These are phyloP conservation scores for Nothopassalora personata DNA, from an alignment of 2,329 filamentous ascomycete genomes.

Conservation along the genomic window DNA sequence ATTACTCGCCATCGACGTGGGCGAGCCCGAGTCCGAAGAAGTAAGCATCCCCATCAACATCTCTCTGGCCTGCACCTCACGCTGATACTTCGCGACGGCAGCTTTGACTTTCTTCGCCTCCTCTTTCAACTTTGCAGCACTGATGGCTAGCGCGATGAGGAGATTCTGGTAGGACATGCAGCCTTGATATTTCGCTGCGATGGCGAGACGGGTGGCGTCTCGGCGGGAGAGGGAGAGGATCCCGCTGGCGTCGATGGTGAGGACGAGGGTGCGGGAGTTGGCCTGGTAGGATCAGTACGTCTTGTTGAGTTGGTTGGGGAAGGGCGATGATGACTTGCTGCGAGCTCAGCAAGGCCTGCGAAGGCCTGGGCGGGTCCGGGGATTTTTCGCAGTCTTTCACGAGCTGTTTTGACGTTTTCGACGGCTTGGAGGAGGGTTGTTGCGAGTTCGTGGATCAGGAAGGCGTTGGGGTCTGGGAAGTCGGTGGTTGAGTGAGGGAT, in stretches of 20 bases:
- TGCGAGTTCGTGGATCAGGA: conserved; percentile 2
- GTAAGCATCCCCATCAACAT: neutral
- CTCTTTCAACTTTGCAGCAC: neutral
- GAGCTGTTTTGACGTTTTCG: neutral
- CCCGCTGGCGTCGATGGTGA: neutral
- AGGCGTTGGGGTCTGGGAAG: conserved; percentile 6
- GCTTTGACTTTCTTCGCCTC: neutral
- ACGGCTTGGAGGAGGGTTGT: conserved; percentile 1
- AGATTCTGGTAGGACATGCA: conserved; percentile 1
- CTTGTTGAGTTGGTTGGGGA: neutral
- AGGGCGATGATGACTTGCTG: neutral
- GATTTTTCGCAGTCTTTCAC: neutral
- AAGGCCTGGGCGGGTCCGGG: neutral
- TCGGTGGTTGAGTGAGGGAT: neutral
- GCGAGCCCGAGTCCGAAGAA: too few species aligned
- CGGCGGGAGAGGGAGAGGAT: neutral
- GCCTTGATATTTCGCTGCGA: conserved; percentile 5
- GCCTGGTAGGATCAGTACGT: neutral
- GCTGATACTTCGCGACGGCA: neutral
- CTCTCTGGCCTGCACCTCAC: neutral
- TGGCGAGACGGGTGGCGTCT: neutral
- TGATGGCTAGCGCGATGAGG: neutral
- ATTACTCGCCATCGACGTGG: neutral
- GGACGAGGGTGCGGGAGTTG: neutral
- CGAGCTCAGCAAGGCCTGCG: neutral